Percentiles rank a stretch among this genome's conserved stretches.
Conservation (phyloP, 768 basidiomycete species). For the Mycena olivaceomarginata region DNA sequence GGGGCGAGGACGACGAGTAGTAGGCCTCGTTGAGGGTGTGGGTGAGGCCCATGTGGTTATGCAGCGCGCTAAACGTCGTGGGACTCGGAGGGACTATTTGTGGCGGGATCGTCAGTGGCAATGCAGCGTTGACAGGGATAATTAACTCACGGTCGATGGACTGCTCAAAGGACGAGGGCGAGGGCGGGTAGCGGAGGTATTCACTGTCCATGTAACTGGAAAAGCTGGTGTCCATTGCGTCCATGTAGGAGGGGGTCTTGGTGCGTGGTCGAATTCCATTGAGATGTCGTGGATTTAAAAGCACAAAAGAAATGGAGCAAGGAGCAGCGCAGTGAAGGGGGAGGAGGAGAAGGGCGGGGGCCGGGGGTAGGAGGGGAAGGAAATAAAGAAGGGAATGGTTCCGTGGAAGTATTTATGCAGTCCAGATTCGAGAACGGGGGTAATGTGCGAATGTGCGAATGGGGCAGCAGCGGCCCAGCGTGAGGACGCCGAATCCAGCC, state of each 20-base stretch:
- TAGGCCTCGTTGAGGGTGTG: slow-evolving; percentile 75
- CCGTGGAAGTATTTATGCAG: slow-evolving; percentile 46
- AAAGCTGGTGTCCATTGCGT: slow-evolving; percentile 63
- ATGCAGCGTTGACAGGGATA: slow-evolving; percentile 22
- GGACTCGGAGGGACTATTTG: slow-evolving; percentile 68
- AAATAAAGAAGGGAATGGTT: slow-evolving; percentile 50
- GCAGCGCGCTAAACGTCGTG: slow-evolving; percentile 74
- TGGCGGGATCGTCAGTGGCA: slow-evolving; percentile 37
- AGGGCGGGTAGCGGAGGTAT: slow-evolving; percentile 84
- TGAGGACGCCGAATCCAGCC: slow-evolving; percentile 10
- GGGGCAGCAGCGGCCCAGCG: slow-evolving; percentile 18
- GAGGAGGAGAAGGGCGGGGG: slow-evolving; percentile 43
- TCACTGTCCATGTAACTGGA: slow-evolving; percentile 73
- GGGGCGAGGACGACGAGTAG: slow-evolving; percentile 70
- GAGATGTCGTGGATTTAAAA: slow-evolving; percentile 44
- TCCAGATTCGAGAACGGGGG: slow-evolving; percentile 24
- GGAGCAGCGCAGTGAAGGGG: slow-evolving; percentile 38
- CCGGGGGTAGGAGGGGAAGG: slow-evolving; percentile 48
- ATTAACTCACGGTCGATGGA: slow-evolving; percentile 77
- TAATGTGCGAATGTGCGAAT: slow-evolving; percentile 32
- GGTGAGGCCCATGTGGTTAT: slow-evolving; percentile 76
- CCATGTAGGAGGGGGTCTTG: slow-evolving; percentile 70
- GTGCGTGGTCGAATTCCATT: slow-evolving; percentile 69
- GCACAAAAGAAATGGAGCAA: slow-evolving; percentile 23
- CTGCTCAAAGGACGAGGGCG: slow-evolving; percentile 74